phyloP scores from a whole-genome alignment of 192 early-diverging fungal species.

The Globomyces pollinis-pini region DNA sequence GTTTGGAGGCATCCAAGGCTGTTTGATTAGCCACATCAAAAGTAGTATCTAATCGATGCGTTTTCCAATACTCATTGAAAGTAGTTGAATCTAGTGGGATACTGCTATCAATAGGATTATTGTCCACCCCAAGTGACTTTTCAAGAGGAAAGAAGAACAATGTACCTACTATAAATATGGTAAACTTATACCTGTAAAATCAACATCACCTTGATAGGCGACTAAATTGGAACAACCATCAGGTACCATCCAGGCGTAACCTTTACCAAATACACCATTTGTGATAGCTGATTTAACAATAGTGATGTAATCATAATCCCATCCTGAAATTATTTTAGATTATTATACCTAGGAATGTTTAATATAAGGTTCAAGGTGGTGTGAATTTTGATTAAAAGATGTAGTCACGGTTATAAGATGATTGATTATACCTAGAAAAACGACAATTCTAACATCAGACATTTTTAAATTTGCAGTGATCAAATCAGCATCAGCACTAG shows the following conservation, averaged over 20 bases:
- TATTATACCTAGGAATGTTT: too few species aligned
- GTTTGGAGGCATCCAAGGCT: neutral
- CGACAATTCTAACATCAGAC: constrained; percentile 3
- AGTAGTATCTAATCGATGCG: neutral
- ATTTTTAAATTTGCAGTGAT: neutral
- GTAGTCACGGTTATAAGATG: too few species aligned
- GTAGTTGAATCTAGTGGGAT: neutral
- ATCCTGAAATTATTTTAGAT: too few species aligned
- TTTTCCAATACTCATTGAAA: constrained; percentile 10
- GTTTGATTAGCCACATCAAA: neutral
- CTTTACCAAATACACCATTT: neutral
- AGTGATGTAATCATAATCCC: neutral
- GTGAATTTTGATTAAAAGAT: too few species aligned
- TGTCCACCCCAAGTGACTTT: neutral
- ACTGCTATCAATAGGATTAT: too few species aligned
- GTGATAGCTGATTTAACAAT: neutral
- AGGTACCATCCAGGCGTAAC: neutral
- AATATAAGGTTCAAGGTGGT: too few species aligned
- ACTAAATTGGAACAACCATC: too few species aligned
- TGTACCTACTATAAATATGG: neutral
- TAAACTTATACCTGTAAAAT: too few species aligned
- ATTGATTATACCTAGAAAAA: constrained; percentile 8
- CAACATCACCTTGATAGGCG: too few species aligned
- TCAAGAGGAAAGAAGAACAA: constrained; percentile 1
- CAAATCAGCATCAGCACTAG: neutral